Base-by-base conservation (phyloP, 2,329 filamentous ascomycete species). In the Cladophialophora exuberans region DNA sequence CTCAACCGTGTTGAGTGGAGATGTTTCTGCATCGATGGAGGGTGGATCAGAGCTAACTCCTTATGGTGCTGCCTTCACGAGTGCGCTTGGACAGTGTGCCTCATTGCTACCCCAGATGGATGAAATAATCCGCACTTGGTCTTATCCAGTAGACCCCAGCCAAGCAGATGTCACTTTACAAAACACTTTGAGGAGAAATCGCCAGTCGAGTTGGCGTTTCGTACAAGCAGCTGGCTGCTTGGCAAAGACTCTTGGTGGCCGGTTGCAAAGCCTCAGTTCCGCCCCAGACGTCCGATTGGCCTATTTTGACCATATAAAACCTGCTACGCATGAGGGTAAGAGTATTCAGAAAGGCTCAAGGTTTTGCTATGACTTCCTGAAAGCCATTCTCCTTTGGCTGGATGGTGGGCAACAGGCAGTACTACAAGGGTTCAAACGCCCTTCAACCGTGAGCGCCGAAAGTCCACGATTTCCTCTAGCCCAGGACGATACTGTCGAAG, bases 351-450 rank as follows among this genome's bases (percentile, higher is more conserved):
- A 73, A 10, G 61, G 62, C 6, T 70, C 74, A 17, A 76, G 82
- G 39, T 86, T 86, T 64, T 76, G 76, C n/a, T 85, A 85, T 62
- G 83, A 86, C 60, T 86, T 87, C 61, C 62, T 86, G 22, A 84
- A 83, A 65, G 82, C 83, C 1, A 83, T 86, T 38, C 64, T 84
- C 2, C 72, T 86, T 1, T 87, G 83, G 81, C 69, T 86, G 2
- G 80, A 83, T 51, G 83, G 81, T 28, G 84, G 84, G 7, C 71
- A 81, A 11, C 72, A 76, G 6, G 76, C 75, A 23, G 67, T 86
- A 7, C 66, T 85, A 2, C 73, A 79, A 54, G 82, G 80, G 0
- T 87, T 87, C 66, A 80, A 79, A 35, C 72, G 75, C 47, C 70
- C 73, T 22, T 67, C 71, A 3, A 65, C 68, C 20, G 67, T 74